Evolutionary conservation across 225 moss, liverwort and hornwort genomes (phyloP), one percentile per base, ranked within the genome.

Genomic region (Rhytidiadelphus loreus): DNA sequence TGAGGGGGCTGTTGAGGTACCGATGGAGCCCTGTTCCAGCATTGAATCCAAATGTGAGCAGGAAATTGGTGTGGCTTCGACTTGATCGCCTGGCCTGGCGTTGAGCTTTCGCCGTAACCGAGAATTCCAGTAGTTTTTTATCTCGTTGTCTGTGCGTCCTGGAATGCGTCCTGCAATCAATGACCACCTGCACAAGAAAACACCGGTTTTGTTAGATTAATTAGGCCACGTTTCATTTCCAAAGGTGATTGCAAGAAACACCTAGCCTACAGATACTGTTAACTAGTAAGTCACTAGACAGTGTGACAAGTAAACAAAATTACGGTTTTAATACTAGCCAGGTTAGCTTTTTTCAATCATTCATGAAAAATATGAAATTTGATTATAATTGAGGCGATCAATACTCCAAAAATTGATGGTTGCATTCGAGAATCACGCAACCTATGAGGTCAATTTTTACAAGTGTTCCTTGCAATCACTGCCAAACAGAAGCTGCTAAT

Each of bases 121-220:
- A 35, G 92, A 91, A 56, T 94, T 94, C 92, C 94, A 92, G 87
- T 94, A 87, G 57, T 94, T 94, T 69, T 94, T 94, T 1, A 94
- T 92, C 90, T 94, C 94, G 83, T 94, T 94, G 77, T 92, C 94
- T 25, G 92, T 94, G 79, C 94, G 86, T 57, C 94, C 94, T 4
- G 92, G 94, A 53, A 94, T 90, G 46, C 94, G 94, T 43, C 94
- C 94, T 39, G 94, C 94, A n/a, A 94, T 94, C 87, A 94, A 64
- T 72, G 94, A 87, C 94, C 94, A 94, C 77, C 94, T 92, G 92
- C 89, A 74, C 74, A 80, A 80, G 20, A 44, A 11, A 21, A 19
- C 61, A 39, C 48, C n/a, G 32, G 57, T 28, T 57, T 46, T 13
- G 37, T 46, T 37, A n/a, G 66, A 24, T 87, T 12, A 18, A 43